Base-by-base conservation (phyloP, 202 grass and related monocot genomes). In the Carex arenaria region DNA sequence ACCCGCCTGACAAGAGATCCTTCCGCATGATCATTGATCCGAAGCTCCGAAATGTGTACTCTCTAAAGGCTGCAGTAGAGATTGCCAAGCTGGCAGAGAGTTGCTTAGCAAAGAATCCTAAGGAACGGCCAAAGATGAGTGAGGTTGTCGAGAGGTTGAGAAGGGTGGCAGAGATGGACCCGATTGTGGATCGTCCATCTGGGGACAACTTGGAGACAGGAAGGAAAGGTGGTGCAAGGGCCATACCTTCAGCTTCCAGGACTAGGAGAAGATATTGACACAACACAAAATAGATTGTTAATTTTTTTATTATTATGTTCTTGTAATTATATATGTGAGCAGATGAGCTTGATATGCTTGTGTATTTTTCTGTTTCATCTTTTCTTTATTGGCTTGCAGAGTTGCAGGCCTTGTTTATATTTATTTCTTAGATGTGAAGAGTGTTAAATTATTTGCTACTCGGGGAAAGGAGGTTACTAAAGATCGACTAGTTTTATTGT, bases 1-100 rank as follows among this genome's bases (percentile, higher is more conserved):
- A 87, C 65, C 85, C 92, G 30, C 83, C 93, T 13, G 86, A 89
- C 43, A 85, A 85, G 63, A 91, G 90, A 84, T 93, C 86, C 80
- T 98, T 98, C 80, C 90, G 89, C 59, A 88, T 93, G 90, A 98
- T 98, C 84, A 93, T 98, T 68, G 95, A 98, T 70, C 92, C 90
- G 0, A 95, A 71, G 72, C 84, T 98, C 60, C 89, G 86, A 30
- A 84, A 88, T 18, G 84, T 90, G 83, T 98, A 89, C 86, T 95
- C 90, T 12, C 85, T 87, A 5, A 84, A 87, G 72, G 87, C 90
- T 6, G 90, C 92, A 72, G 55, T 86, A 12, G 95, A 98, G 80
- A 83, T 98, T 69, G 95, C 92, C 64, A 98, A 90, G 86, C 83
- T 98, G 19, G 95, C 95, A 61, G 78, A 93, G 42, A 85, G 53